Percentiles rank a stretch among this genome's conserved stretches.
phyloP scores from a whole-genome alignment of 805 yeast species.

The Blastobotrys attinorum region DNA sequence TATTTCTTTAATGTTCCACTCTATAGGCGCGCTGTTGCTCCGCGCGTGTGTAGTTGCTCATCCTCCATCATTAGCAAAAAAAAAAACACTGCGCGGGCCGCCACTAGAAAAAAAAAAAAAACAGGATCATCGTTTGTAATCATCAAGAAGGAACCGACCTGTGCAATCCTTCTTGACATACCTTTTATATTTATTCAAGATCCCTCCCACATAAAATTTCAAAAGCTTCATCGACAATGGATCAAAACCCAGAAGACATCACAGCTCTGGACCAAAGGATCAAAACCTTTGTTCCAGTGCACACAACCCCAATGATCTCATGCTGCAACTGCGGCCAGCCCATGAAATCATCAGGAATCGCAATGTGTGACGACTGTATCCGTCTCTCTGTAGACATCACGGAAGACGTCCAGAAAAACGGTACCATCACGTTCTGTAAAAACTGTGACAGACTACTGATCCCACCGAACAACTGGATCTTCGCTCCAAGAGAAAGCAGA shows the following conservation, averaged over 20 bases:
- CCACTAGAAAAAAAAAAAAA: no score
- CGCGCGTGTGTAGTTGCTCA: no score
- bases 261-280: neutral
- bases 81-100: no score
- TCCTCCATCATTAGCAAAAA: no score
- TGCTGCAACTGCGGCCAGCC: slow-evolving; percentile 97
- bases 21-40: no score
- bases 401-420: slow-evolving; percentile 82
- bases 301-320: slow-evolving; percentile 65
- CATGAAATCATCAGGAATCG: slow-evolving; percentile 84
- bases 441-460: slow-evolving; percentile 87
- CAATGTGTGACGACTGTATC: slow-evolving; percentile 94
- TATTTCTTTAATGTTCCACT: no score
- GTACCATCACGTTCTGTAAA: slow-evolving; percentile 78
- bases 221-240: neutral
- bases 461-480: slow-evolving; percentile 91
- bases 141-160: no score
- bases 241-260: neutral
- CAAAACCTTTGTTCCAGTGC: slow-evolving; percentile 26
- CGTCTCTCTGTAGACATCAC: slow-evolving; percentile 87
- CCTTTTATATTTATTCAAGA: no score
- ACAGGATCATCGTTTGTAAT: no score
- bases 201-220: no score
- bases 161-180: no score
- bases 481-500: slow-evolving; percentile 81